Percentiles rank a stretch among this genome's conserved stretches.
Conservation (phyloP, 495 filamentous ascomycete genomes). For the Mycothermus thermophilus region DNA sequence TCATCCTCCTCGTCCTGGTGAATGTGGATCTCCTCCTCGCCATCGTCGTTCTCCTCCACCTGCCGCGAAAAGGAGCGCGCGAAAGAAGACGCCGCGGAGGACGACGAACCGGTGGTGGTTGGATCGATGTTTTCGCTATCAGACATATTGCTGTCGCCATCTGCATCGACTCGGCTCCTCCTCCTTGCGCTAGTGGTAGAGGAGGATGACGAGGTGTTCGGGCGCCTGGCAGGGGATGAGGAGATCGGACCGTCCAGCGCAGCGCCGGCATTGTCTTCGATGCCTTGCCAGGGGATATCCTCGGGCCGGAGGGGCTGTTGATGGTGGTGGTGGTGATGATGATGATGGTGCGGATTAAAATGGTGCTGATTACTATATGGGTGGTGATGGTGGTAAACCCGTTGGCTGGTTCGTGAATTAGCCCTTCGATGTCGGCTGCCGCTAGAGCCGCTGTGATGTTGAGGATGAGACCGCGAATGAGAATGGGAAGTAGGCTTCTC, state of each 20-base stretch:
- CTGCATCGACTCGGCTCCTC: no score
- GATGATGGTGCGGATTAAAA: neutral
- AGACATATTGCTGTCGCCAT: constrained; percentile 12
- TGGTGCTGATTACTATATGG: no score
- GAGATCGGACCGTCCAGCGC: no score
- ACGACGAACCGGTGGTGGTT: no score
- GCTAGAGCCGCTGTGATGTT: no score
- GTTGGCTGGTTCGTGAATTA: no score
- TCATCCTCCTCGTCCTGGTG: constrained; percentile 11
- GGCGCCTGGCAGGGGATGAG: no score
- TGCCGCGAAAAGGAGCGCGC: neutral
- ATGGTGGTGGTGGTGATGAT: neutral
- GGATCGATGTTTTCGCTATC: constrained; percentile 32
- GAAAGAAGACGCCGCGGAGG: constrained; percentile 1
- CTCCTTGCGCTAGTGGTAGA: no score
- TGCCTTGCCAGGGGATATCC: constrained; percentile 31
- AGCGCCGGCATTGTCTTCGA: no score
- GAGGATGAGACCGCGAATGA: neutral
- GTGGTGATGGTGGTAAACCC: no score
- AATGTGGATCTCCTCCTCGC: constrained; percentile 4
- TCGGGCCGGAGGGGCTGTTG: constrained; percentile 15
- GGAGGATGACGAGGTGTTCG: no score
- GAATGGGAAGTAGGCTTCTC: neutral
- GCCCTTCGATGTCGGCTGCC: no score
- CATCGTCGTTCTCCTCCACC: neutral